These are phyloP conservation scores for Eucalyptus cloeziana DNA, from an alignment of 345 rosid species.

Conservation along the genomic window DNA sequence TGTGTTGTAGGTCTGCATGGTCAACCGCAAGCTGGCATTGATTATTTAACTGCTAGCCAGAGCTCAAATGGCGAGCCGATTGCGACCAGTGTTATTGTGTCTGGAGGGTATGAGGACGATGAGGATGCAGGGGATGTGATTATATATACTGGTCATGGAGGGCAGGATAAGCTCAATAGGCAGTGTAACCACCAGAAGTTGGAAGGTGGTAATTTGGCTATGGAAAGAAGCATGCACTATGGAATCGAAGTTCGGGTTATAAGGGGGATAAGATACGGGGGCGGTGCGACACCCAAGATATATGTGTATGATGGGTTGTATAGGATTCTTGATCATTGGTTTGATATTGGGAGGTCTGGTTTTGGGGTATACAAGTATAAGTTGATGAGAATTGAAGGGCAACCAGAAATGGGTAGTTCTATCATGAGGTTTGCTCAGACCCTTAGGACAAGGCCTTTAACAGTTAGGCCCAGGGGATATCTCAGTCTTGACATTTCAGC, in stretches of 20 bases:
- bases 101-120: conserved; percentile 88
- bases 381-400: conserved; percentile 66
- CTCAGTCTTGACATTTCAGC: conserved; percentile 64
- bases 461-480: conserved; percentile 62
- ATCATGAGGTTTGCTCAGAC: conserved; percentile 51
- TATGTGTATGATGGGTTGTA: conserved; percentile 89
- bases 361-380: conserved; percentile 80
- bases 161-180: conserved; percentile 54
- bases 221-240: conserved; percentile 76
- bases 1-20: conserved; percentile 83
- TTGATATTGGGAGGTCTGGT: conserved; percentile 86
- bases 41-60: conserved; percentile 42
- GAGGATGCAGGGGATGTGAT: conserved; percentile 65
- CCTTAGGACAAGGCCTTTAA: conserved; percentile 41
- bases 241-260: conserved; percentile 72
- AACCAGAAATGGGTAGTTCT: conserved; percentile 73
- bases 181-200: conserved; percentile 71
- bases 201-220: conserved; percentile 82
- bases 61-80: conserved; percentile 79
- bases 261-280: conserved; percentile 56
- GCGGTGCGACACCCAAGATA: conserved; percentile 33
- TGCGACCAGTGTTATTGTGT: conserved; percentile 79
- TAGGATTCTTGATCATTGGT: conserved; percentile 78
- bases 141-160: conserved; percentile 81
- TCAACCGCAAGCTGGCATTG: conserved; percentile 84